Conservation (phyloP, 108 stramenopile species). For the Cylindrotheca fusiformis region DNA sequence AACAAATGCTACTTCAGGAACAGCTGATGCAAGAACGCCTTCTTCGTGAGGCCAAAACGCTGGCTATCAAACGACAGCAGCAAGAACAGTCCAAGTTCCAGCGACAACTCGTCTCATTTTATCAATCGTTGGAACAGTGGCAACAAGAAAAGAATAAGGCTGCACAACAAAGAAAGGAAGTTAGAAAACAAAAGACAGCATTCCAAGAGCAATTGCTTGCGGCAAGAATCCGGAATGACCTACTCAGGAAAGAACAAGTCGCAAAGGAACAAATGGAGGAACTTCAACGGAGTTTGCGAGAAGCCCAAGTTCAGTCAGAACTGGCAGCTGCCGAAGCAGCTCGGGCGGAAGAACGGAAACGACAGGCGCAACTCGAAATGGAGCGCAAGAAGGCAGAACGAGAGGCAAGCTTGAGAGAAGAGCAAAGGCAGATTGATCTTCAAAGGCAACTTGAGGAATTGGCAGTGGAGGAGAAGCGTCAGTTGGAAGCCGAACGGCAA, state of each 20-base stretch:
- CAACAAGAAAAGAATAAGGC: not conserved
- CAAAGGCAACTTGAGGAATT: too few relatives aligned
- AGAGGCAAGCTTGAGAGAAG: too few relatives aligned
- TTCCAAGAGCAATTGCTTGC: not conserved
- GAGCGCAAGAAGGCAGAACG: too few relatives aligned
- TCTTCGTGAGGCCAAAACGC: not conserved
- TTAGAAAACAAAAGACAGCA: not conserved
- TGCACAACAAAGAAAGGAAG: not conserved
- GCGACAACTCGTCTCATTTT: not conserved
- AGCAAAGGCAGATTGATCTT: too few relatives aligned
- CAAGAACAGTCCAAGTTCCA: not conserved
- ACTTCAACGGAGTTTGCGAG: not conserved
- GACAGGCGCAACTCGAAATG: not conserved
- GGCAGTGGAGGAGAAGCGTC: too few relatives aligned
- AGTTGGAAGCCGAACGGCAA: too few relatives aligned
- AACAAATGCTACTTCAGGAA: not conserved
- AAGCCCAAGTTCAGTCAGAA: not conserved
- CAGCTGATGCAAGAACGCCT: not conserved
- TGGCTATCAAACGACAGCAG: not conserved
- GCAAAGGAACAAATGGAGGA: not conserved
- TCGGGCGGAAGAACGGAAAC: not conserved
- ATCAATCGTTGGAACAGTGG: not conserved
- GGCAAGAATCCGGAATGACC: not conserved
- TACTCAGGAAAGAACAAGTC: not conserved
- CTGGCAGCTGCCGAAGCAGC: not conserved